Evolutionary conservation across 192 early-diverging fungal species (phyloP), one percentile per base, ranked within the genome.

Genomic region (Anaeromyces robustus): DNA sequence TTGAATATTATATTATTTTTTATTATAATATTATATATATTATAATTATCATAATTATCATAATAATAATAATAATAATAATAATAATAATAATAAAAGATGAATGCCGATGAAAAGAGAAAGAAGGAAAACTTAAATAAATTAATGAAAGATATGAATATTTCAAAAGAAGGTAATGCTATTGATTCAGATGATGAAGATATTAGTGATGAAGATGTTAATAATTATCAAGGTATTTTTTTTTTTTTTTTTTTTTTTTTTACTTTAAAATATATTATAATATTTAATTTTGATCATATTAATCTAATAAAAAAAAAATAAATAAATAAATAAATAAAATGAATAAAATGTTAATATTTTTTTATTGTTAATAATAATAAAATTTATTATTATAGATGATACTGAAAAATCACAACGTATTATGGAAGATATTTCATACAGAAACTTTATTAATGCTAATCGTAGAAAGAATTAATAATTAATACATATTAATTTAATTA

Each of bases 111-210:
- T 82, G 86, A 92, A 39, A 77, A 92, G 78, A 90, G 94, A 79
- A 68, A 68, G 26, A 68, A 68, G 26, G 52, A 68, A 68, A 68
- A 68, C 18, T 82, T 99, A 81, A 86, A 86, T 34, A 91, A 92
- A 34, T 86, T 99, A 52, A 93, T 99, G 94, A 86, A 90, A 37
- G 97, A 99, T 87, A 93, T 99, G 88, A 86, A 92, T 26, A 88
- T 97, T 31, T 83, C 89, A 4, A 68, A 68, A 22, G 87, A 89
- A 77, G 87, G 87, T 26, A 78, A 77, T 31, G 86, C 26, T n/a
- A 9, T 68, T 68, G 52, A 68, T 68, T 68, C 52, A 0, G 52
- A 68, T 68, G 52, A 68, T 68, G 52, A 68, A 68, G 52, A 68
- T 11, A n/a, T 68, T 68, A 68, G 52, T 68, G 52, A 68, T n/a